Evolutionary conservation across 345 rosid genomes (phyloP).

Genomic region (Ricinus communis): DNA sequence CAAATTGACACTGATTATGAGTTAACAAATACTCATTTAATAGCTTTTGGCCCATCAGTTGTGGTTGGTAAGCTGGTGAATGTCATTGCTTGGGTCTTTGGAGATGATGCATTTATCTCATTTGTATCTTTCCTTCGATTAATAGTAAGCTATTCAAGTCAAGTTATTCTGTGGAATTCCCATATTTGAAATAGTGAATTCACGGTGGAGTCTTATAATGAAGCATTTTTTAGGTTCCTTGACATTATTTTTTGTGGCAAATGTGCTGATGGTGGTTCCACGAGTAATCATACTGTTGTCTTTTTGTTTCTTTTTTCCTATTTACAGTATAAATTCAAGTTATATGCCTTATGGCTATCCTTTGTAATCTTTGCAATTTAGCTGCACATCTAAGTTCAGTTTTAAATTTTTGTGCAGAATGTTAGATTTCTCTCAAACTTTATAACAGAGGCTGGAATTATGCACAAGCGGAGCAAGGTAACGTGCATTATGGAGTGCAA

Average conservation of each 20-base stretch:
- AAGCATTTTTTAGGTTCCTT: not conserved
- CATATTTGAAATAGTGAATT: too few species aligned
- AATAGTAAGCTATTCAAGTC: too few species aligned
- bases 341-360: too few species aligned
- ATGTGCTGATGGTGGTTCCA: not conserved
- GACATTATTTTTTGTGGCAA: not conserved
- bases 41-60: not conserved
- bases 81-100: not conserved
- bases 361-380: not conserved
- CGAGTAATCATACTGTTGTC: not conserved
- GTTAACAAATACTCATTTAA: not conserved
- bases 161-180: too few species aligned
- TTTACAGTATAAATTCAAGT: not conserved
- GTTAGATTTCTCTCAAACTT: slow-evolving; percentile 83
- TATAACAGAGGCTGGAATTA: slow-evolving; percentile 80
- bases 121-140: not conserved
- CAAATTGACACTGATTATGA: not conserved
- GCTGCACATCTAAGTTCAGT: not conserved
- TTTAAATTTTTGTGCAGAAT: slow-evolving; percentile 50
- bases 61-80: not conserved
- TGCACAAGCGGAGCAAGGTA: slow-evolving; percentile 78
- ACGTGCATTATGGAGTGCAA: not conserved
- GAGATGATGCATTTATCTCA: not conserved
- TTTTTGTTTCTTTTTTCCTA: not conserved
- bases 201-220: not conserved